Evolutionary conservation across 2,329 filamentous ascomycete genomes (phyloP), one percentile per base, ranked within the genome.

Genomic region (Exophiala calicioides): DNA sequence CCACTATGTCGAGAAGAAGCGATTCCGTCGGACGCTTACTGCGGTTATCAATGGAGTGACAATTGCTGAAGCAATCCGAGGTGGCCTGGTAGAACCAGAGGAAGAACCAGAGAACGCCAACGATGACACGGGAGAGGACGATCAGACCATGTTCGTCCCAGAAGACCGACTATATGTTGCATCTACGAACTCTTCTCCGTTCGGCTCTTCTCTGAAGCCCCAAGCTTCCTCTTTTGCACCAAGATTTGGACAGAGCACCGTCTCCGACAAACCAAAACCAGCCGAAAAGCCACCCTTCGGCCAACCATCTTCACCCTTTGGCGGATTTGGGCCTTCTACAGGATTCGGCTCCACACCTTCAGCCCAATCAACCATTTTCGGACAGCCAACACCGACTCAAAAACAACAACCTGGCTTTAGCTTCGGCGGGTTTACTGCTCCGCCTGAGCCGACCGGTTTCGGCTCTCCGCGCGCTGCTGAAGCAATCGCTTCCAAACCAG

Each of bases 31-130:
- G 55, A 74, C 69, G 2, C 62, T 81, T n/a, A 73, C 75, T 16
- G 76, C 80, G 6, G 65, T 84, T 20, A 76, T 83, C 42, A 72
- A 77, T 57, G 80, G 80, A 10, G 65, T 81, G 60, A 74, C 66
- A 33, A 72, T 82, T 34, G 66, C 66, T 33, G 69, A 77, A 56
- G 78, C 81, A 13, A 69, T 68, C 31, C 65, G 61, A 12, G 62
- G 70, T 33, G 75, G 74, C 6, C 69, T 79, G 65, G 64, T 82
- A 31, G 70, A 75, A 24, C 56, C 65, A 38, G 56, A 61, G 23
- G 58, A 64, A 34, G 60, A 47, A 23, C n/a, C 64, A 66, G 38
- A 60, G 60, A 64, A 69, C 35, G 63, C 61, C 43, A 64, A 67
- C 30, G 61, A 68, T 18, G 68, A 68, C 16, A 44, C 29, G 6